Conservation (phyloP, 495 filamentous ascomycete genomes). For the Talaromyces stipitatus region DNA sequence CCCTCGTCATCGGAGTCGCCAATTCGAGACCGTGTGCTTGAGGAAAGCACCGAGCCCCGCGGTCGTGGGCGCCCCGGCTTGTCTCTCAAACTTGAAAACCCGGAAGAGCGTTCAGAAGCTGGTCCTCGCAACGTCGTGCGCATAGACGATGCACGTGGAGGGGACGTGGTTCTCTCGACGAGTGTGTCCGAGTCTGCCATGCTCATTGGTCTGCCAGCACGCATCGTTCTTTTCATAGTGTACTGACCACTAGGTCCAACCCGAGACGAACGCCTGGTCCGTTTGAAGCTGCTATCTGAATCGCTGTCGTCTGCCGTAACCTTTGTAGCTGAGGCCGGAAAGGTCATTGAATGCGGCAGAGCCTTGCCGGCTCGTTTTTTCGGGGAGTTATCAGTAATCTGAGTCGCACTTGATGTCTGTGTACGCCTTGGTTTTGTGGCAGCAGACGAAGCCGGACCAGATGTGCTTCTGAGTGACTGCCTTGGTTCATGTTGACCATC, state of each 20-base stretch:
- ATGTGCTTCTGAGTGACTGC: background rate
- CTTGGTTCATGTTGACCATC: background rate
- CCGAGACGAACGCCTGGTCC: slow-evolving; percentile 29
- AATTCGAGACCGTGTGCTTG: slow-evolving; percentile 37
- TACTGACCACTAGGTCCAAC: slow-evolving; percentile 25
- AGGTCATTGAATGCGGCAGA: background rate
- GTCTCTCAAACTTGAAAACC: slow-evolving; percentile 13
- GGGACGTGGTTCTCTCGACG: slow-evolving; percentile 22
- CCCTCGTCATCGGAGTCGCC: slow-evolving; percentile 71
- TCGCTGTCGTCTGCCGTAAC: slow-evolving; percentile 47
- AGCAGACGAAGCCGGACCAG: background rate
- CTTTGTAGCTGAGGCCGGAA: slow-evolving; percentile 11
- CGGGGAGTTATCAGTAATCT: background rate
- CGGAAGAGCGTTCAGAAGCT: slow-evolving; percentile 27
- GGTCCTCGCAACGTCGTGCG: slow-evolving; percentile 43
- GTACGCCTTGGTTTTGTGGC: background rate
- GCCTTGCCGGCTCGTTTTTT: background rate
- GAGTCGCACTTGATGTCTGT: background rate
- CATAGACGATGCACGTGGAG: slow-evolving; percentile 30
- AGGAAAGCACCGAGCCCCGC: background rate
- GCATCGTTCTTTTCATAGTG: slow-evolving; percentile 50
- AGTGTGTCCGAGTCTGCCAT: slow-evolving; percentile 16
- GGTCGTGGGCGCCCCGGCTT: slow-evolving; percentile 20
- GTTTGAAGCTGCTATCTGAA: slow-evolving; percentile 56
- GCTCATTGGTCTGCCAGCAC: slow-evolving; percentile 22